Conservation (phyloP, 805 yeast genomes). For the Monosporozyma siamensis region DNA sequence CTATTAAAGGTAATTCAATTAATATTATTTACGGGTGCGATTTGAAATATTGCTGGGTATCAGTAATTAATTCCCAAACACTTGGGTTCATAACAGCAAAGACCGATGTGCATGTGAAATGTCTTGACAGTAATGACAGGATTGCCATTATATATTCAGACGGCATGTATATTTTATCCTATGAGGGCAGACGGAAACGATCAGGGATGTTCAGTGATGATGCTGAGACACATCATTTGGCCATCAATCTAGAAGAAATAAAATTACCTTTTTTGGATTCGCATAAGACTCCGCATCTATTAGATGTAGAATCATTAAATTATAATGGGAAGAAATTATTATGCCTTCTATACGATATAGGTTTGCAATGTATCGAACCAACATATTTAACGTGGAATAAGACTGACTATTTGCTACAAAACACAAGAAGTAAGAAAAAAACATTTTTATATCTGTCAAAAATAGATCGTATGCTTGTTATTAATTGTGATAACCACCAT, state of each 20-base stretch:
- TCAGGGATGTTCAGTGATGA: too few relatives aligned
- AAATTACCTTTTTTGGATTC: background rate
- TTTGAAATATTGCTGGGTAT: too few relatives aligned
- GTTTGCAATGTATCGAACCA: constrained; percentile 16
- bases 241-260: background rate
- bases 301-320: background rate
- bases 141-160: background rate
- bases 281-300: background rate
- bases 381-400: constrained; percentile 17
- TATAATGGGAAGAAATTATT: background rate
- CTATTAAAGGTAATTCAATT: background rate
- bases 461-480: constrained; percentile 22
- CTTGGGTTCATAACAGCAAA: background rate
- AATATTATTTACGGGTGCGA: background rate
- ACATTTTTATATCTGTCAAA: constrained; percentile 14
- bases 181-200: too few relatives aligned
- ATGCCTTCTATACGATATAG: constrained; percentile 18
- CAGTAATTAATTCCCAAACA: too few relatives aligned
- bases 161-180: background rate
- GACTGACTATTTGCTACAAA: constrained; percentile 16
- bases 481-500: constrained; percentile 14
- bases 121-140: background rate
- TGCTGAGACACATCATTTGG: too few relatives aligned
- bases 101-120: background rate
- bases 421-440: constrained; percentile 20